Evolutionary conservation across 306 rosid species (phyloP), one percentile per base, ranked within the genome.

Genomic region (Erythrophleum fordii): DNA sequence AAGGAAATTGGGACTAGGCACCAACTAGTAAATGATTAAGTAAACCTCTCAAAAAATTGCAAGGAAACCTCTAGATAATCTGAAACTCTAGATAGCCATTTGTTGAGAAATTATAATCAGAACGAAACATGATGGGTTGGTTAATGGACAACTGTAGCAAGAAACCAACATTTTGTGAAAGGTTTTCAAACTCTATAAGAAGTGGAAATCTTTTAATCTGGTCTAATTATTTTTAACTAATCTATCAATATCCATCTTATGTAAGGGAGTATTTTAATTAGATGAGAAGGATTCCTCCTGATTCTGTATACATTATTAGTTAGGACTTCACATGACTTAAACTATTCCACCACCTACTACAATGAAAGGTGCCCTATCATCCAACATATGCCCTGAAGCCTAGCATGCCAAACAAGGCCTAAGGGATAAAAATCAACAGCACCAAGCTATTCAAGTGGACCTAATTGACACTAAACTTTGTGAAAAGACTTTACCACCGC

Each of bases 1-100:
- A 55, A n/a, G 31, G 72, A 68, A 76, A 69, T 5, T 48, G 76
- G 73, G 46, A 85, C 58, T 28, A 64, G 29, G 2, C 60, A 81
- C 62, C 74, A 52, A 34, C 22, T 12, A 68, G 35, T 29, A 75
- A 26, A 59, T 46, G 65, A 72, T 77, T 18, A 56, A 59, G 64
- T 49, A 77, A 34, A 77, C 17, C 45, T 67, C 64, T 72, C 61
- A 58, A 59, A 62, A 72, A 60, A 42, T 70, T 18, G 65, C 49
- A 58, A 52, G 75, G 62, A 75, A 60, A 80, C 41, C 56, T 20
- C 72, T 22, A 67, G 12, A 66, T 39, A 13, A 66, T 66, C 49
- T 26, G 0, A 59, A 11, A 25, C 9, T 11, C 37, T 26, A 6
- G 35, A 35, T 37, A 65, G 70, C 14, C 25, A 65, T 34, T 31